Base-by-base conservation (phyloP, 257 asterid genomes). In the Cynanchum wilfordii region DNA sequence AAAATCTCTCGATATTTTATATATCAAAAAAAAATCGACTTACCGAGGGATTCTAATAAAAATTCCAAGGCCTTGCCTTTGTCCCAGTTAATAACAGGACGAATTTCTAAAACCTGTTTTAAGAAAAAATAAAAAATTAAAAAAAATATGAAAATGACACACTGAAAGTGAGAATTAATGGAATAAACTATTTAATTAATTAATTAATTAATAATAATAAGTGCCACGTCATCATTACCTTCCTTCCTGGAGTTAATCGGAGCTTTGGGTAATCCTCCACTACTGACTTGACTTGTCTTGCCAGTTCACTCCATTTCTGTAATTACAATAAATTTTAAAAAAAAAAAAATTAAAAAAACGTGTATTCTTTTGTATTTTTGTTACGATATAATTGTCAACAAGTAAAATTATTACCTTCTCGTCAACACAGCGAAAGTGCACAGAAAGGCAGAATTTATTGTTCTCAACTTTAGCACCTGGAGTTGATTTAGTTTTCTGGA, bases 11-110 rank as follows among this genome's bases (percentile, higher is more conserved):
- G 52, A 51, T 66, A 70, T 47, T 75, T 70, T 8, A 56, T 71
- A n/a, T 60, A 10, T n/a, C 9, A 47, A 5, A 64, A 49, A 20
- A 17, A 30, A 19, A 29, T 19, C 17, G 49, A 75, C 92, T 80
- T 71, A 93, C 98, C 98, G 72, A 93, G 96, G 40, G 98, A 91
- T 80, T 91, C 93, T 38, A 93, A 71, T 67, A 93, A 84, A 79
- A 93, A 93, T 76, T 93, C 96, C 67, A 93, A 89, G 60, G 98
- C 98, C 84, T 91, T 93, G 73, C 98, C 98, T 69, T 93, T 93
- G 91, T 93, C 98, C 98, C 98, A 93, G 80, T 88, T 91, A 82
- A 93, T 91, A 57, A 89, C 86, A 24, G 98, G 98, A 45, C 98
- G 97, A 33, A 93, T 88, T 81, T 93, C 98, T 25, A 93, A 80